Percentiles rank a stretch among this genome's conserved stretches.
Conservation (phyloP, 352 stramenopile species). For the Discostella stelligera region DNA sequence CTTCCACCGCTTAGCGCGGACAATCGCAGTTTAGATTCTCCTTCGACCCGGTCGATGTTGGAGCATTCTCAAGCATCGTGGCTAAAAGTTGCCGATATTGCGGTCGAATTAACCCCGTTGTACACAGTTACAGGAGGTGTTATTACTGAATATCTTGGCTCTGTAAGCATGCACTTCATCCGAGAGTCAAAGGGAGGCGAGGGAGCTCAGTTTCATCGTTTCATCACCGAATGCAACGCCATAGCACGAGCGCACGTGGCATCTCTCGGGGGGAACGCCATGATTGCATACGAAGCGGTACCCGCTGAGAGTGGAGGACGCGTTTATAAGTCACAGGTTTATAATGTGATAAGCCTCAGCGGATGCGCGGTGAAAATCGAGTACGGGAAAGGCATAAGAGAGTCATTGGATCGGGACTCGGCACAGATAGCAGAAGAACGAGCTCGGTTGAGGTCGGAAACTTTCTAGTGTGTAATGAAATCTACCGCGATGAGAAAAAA, state of each 20-base stretch:
- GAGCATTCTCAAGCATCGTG: slow-evolving; percentile 18
- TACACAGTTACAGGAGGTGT: slow-evolving; percentile 64
- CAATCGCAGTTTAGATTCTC: slow-evolving; percentile 6
- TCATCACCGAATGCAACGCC: slow-evolving; percentile 82
- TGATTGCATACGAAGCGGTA: slow-evolving; percentile 76
- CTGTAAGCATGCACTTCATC: slow-evolving; percentile 82
- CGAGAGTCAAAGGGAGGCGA: slow-evolving; percentile 73
- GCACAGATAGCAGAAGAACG: slow-evolving; percentile 22
- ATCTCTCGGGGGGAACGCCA: slow-evolving; percentile 78
- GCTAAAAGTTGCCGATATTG: slow-evolving; percentile 61
- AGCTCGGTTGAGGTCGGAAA: slow-evolving; percentile 18
- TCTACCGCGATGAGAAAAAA: no score
- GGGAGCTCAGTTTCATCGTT: slow-evolving; percentile 75
- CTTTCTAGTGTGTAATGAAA: not conserved
- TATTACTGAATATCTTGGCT: slow-evolving; percentile 77
- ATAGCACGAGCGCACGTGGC: slow-evolving; percentile 78
- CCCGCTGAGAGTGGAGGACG: slow-evolving; percentile 76
- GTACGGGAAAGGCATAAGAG: slow-evolving; percentile 32
- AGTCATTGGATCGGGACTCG: slow-evolving; percentile 18
- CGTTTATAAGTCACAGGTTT: slow-evolving; percentile 83
- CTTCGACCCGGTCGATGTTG: not conserved
- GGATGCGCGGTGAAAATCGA: slow-evolving; percentile 74
- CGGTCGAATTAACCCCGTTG: slow-evolving; percentile 76
- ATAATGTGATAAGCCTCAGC: slow-evolving; percentile 81
- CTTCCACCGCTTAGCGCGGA: slow-evolving; percentile 23